These are phyloP conservation scores for Lipomyces sp. DNA, from an alignment of 805 yeast species.

Conservation along the genomic window DNA sequence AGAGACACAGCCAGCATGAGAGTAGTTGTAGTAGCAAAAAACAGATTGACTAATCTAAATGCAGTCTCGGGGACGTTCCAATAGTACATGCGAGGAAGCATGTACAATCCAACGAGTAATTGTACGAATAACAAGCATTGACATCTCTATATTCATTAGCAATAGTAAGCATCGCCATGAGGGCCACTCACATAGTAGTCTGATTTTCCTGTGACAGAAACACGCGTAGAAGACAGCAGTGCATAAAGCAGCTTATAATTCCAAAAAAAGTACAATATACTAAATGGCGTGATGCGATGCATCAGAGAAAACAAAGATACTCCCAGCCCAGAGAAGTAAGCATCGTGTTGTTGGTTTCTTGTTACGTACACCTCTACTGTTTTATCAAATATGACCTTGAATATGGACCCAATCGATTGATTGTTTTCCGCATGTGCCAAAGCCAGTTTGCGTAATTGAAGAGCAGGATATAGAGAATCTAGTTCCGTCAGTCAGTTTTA, in stretches of 20 bases:
- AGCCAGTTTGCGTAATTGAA: slow-evolving; percentile 1
- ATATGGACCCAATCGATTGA: not conserved
- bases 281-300: slow-evolving; percentile 8
- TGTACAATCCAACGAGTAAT: slow-evolving; percentile 6
- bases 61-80: slow-evolving; percentile 10
- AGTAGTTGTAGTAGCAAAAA: slow-evolving; percentile 7
- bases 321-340: slow-evolving; percentile 4
- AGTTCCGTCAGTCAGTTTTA: not conserved
- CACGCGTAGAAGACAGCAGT: slow-evolving; percentile 9
- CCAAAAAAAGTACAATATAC: slow-evolving; percentile 26
- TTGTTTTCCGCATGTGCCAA: slow-evolving; percentile 3
- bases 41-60: slow-evolving; percentile 7
- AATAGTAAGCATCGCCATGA: not conserved
- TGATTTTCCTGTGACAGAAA: slow-evolving; percentile 15
- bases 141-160: slow-evolving; percentile 1
- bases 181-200: slow-evolving; percentile 20
- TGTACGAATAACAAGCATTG: slow-evolving; percentile 16
- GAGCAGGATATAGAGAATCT: slow-evolving; percentile 13
- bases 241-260: slow-evolving; percentile 21
- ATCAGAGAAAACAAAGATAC: slow-evolving; percentile 3
- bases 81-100: slow-evolving; percentile 12
- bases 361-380: not conserved
- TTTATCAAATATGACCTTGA: not conserved
- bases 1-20: slow-evolving; percentile 2
- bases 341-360: not conserved